A percentile compares a stretch with the other conserved stretches of the same genome.
Conservation (phyloP, 2,329 filamentous ascomycete genomes). For the Aspergillus ochraceoroseus region DNA sequence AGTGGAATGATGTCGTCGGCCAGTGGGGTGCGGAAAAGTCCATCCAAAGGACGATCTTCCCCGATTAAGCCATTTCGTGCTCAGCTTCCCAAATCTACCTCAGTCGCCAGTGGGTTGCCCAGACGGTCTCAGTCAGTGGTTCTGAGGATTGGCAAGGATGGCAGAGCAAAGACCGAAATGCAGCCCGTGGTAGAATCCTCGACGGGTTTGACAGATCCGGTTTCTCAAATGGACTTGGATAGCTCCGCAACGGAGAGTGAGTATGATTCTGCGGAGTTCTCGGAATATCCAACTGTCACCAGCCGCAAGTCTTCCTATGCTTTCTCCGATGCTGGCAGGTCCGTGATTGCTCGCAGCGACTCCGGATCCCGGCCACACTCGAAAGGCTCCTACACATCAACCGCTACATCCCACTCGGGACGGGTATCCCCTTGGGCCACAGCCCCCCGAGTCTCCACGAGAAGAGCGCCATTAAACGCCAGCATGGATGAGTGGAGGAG, state of each 20-base stretch:
- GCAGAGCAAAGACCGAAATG: conserved; percentile 46
- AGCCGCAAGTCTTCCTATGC: conserved; percentile 41
- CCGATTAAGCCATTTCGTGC: conserved; percentile 38
- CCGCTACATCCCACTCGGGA: conserved; percentile 40
- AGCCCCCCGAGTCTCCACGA: conserved; percentile 27
- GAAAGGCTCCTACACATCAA: conserved; percentile 44
- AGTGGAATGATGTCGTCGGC: conserved; percentile 32
- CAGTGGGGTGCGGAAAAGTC: conserved; percentile 39
- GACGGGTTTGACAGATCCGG: conserved; percentile 33
- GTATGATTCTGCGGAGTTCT: conserved; percentile 39
- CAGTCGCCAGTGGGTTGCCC: conserved; percentile 29
- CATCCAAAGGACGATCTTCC: conserved; percentile 42
- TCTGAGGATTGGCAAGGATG: conserved; percentile 47
- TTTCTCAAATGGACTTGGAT: conserved; percentile 40
- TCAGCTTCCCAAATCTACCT: conserved; percentile 31
- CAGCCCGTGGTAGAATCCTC: conserved; percentile 33
- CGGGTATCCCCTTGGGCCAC: conserved; percentile 41
- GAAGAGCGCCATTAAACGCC: conserved; percentile 24
- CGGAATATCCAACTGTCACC: conserved; percentile 36
- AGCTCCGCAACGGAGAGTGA: conserved; percentile 44
- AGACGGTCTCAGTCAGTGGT: conserved; percentile 42
- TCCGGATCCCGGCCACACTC: conserved; percentile 40
- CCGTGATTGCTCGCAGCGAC: conserved; percentile 32
- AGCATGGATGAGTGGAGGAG: conserved; percentile 30
- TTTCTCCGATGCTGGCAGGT: conserved; percentile 33